These are phyloP conservation scores for Annulohypoxylon stygium DNA, from an alignment of 495 filamentous ascomycete genomes.

Conservation along the genomic window DNA sequence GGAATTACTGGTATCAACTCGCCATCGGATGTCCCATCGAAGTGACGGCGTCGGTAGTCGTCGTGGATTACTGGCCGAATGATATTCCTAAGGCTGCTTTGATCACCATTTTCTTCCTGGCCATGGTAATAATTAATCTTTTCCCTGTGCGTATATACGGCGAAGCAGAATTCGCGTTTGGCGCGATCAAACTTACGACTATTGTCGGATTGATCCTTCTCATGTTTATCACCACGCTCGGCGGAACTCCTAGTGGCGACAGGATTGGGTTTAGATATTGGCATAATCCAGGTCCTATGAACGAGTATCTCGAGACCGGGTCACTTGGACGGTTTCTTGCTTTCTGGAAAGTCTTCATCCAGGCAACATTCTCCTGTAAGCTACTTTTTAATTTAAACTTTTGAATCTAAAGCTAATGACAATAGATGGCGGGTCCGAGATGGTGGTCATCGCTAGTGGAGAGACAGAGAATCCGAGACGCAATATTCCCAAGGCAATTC, in stretches of 20 bases:
- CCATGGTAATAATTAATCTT: conserved; percentile 55
- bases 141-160: conserved; percentile 64
- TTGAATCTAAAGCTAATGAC: too few relatives aligned
- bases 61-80: conserved; percentile 65
- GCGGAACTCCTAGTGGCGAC: conserved; percentile 69
- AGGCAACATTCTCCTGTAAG: conserved; percentile 66
- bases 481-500: conserved; percentile 77
- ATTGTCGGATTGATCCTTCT: conserved; percentile 75
- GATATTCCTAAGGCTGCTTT: conserved; percentile 62
- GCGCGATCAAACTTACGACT: conserved; percentile 72
- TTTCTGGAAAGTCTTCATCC: conserved; percentile 72
- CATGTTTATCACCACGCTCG: conserved; percentile 75
- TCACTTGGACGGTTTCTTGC: conserved; percentile 68
- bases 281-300: conserved; percentile 77
- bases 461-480: conserved; percentile 79
- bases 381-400: too few relatives aligned
- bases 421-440: conserved; percentile 64
- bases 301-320: conserved; percentile 67
- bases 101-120: conserved; percentile 61
- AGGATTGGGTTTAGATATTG: conserved; percentile 75
- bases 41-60: conserved; percentile 53
- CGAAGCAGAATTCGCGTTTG: conserved; percentile 72
- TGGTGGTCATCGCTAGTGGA: conserved; percentile 75
- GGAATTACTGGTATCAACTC: conserved; percentile 67
- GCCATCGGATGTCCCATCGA: conserved; percentile 57